Evolutionary conservation across 2,329 filamentous ascomycete species (phyloP), one percentile per base, ranked within the genome.

Genomic region (Trichoderma gracile): DNA sequence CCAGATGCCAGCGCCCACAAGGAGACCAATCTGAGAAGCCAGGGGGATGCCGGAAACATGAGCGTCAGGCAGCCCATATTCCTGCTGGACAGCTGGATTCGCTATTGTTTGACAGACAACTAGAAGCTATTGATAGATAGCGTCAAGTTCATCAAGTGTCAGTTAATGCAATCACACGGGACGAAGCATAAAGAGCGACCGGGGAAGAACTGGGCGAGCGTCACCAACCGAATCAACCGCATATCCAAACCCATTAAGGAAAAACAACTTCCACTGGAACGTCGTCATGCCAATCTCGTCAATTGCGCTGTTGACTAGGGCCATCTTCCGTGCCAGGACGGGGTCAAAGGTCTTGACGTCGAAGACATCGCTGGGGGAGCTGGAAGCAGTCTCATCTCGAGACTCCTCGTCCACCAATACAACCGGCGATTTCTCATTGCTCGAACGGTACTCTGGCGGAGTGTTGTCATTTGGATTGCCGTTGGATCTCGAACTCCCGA

Each of bases 211-310:
- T 33, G 30, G 8, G 30, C 30, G 10, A 33, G n/a, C 17, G 14
- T 10, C 12, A 19, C 54, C 40, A 56, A 65, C 63, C 30, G 63
- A 63, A 43, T 65, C 59, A 33, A 65, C 58, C 4, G 58, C 59
- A 46, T 65, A 64, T 27, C 55, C 65, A 33, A 65, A 64, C 6
- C 54, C 65, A 10, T 66, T 65, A 3, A 66, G 55, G n/a, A 17
- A 65, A 15, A 65, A 66, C 15, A 66, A 33, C 14, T 65, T 65
- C 62, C 65, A 66, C 12, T 66, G 65, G n/a, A 66, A 66, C 42
- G 21, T 10, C 5, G 65, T 65, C 65, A 66, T 65, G 14, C 62
- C 65, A 38, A 66, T 66, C 43, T 66, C 61, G 14, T 61, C 65
- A 42, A 66, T 66, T 8, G 65, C 62, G 7, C 25, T 33, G 47